Evolutionary conservation across 805 yeast genomes (phyloP), one percentile per base, ranked within the genome.

Genomic region (Cephaloascus fragrans): DNA sequence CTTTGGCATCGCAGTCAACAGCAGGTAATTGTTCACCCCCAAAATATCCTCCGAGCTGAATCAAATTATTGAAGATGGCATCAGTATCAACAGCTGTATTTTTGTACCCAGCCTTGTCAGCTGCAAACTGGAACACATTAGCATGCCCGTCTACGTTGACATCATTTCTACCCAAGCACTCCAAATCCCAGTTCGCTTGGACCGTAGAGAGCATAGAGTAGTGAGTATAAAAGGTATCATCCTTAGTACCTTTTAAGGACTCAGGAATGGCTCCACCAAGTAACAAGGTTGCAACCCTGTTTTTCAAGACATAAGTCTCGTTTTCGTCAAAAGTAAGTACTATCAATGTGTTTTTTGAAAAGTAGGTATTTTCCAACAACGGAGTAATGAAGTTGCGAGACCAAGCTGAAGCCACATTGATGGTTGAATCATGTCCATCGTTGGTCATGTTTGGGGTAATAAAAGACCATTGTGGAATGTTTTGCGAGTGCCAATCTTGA

Each of bases 401-500:
- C 77, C 77, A 73, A 38, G 46, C 41, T 32, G 72, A 71, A 17
- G 76, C 67, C 37, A 63, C 59, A 39, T 59, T 61, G 40, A 73
- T 63, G 47, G 61, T 68, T 33, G 70, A 47, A 53, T 68, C 74
- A 44, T 73, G 73, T 35, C 75, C 78, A 51, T 73, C 76, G 55
- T 70, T 60, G 43, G 72, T 57, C 70, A 70, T 64, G 59, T 72
- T 71, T 41, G 78, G 77, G 34, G 77, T 72, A 52, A 73, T 62
- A 59, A 71, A 62, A 44, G 60, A 45, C 71, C 72, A 73, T 61
- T 73, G 77, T 34, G 77, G 77, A 46, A 71, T 57, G 37, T 53
- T 47, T 45, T 66, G 50, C 47, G 56, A 49, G 28, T 49, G 51
- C 41, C 67, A 48, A 48, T 72, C 77, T 32, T 47, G 44, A 43